These are phyloP conservation scores for Aciculosporium take DNA, from an alignment of 2,329 filamentous ascomycete genomes.

Conservation along the genomic window DNA sequence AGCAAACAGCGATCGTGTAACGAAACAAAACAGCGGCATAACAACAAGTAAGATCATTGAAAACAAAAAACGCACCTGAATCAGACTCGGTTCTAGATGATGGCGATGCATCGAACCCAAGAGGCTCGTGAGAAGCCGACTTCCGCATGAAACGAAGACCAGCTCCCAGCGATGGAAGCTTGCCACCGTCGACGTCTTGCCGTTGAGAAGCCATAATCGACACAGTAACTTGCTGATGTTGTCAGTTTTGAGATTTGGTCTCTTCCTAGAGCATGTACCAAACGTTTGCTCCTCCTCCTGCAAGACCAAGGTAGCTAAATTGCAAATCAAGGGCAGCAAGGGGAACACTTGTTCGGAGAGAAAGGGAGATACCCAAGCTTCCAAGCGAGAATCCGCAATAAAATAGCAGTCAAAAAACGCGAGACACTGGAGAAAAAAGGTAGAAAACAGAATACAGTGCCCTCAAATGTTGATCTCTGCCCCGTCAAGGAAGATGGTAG, in stretches of 20 bases:
- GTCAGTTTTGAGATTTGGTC: background rate
- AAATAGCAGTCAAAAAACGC: background rate
- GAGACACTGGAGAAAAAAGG: background rate
- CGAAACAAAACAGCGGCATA: background rate
- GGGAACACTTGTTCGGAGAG: background rate
- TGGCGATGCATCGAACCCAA: slow-evolving; percentile 2
- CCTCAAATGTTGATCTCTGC: background rate
- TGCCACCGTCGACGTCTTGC: background rate
- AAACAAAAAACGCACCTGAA: background rate
- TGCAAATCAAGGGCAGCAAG: background rate
- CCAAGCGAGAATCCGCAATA: background rate
- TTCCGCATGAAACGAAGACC: slow-evolving; percentile 6
- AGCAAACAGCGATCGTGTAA: background rate
- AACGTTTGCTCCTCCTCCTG: background rate
- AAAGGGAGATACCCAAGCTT: background rate
- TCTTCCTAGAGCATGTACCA: background rate
- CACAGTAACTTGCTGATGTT: background rate
- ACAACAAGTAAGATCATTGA: background rate
- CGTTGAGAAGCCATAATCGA: background rate
- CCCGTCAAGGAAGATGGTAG: background rate
- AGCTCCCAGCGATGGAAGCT: slow-evolving; percentile 1
- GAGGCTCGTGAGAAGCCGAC: slow-evolving; percentile 9
- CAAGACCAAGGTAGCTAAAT: background rate
- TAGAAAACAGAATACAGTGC: background rate
- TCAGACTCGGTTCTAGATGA: slow-evolving; percentile 4